Evolutionary conservation across 192 early-diverging fungal species (phyloP).

Genomic region (Neocallimastix lanati): DNA sequence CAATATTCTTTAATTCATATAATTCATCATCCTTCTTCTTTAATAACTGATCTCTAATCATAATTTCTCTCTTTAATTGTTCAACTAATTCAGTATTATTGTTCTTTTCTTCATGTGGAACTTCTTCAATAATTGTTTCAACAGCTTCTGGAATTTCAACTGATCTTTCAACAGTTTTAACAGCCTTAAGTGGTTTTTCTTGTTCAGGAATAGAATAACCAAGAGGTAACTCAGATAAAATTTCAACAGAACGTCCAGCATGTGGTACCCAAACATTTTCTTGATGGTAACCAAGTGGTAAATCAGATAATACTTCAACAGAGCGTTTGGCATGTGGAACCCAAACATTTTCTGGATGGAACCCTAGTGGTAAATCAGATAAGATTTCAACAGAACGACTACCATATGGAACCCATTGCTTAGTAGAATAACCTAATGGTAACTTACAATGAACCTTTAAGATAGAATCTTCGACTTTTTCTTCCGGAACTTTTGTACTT

Average conservation of each 20-base stretch:
- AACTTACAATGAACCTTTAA: background rate
- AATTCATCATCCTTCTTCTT: background rate
- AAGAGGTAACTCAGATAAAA: background rate
- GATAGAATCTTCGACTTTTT: background rate
- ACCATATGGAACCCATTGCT: background rate
- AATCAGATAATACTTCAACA: too few relatives aligned
- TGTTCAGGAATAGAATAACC: background rate
- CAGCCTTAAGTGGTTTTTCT: too few relatives aligned
- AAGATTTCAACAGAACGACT: background rate
- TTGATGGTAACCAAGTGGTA: background rate
- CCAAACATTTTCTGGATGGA: background rate
- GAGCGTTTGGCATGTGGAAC: too few relatives aligned
- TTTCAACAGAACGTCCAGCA: background rate
- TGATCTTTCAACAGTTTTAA: too few relatives aligned
- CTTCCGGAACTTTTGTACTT: background rate
- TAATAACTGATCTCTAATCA: background rate
- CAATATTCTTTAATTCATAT: background rate
- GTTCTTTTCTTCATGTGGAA: background rate
- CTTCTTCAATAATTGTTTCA: background rate
- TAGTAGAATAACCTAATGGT: background rate
- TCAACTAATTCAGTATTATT: background rate
- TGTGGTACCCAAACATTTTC: too few relatives aligned
- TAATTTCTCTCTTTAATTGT: background rate
- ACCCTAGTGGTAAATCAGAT: background rate
- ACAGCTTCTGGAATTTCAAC: too few relatives aligned